Evolutionary conservation across 1,284 basidiomycete genomes (phyloP), one percentile per base, ranked within the genome.

Genomic region (Boletus subluridellus): DNA sequence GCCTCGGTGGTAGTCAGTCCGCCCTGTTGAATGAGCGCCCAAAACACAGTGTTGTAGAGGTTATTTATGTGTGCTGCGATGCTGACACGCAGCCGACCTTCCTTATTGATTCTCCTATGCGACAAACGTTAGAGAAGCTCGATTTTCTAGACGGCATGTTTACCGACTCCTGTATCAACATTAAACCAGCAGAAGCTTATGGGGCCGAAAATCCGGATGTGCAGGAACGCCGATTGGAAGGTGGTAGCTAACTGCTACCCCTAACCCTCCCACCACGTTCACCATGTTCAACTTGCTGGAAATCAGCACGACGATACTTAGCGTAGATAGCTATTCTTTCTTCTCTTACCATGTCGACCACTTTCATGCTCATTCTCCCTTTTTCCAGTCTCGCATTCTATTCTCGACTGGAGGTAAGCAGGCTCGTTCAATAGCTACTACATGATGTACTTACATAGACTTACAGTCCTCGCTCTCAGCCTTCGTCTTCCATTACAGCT

Each of bases 1-100:
- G 95, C 95, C 64, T 97, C 84, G 4, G 85, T 81, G 1, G 90
- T 87, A 0, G 85, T 88, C 69, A 88, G 77, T 0, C 87, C 89
- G 8, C 87, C 91, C 65, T 89, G 80, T 45, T 91, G 85, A 0
- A 98, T 86, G 10, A 99, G 80, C 0, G 95, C 90, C 96, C 97
- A 98, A 72, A 98, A 99, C 0, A 80, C 80, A 0, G 97, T 98
- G 69, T 99, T 99, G 78, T 99, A 96, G 26, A 99, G 78, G 70
- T 98, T 21, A 21, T 21, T 21, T 21, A 21, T 21, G 21, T 21
- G 21, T 21, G 21, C 21, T 21, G 21, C 21, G 21, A 21, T 21
- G 21, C 21, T 21, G 21, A 21, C 21, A 21, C 21, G 21, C 21
- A 21, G 21, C 21, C 21, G 21, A 21, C 21, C 21, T 21, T 71